Conservation (phyloP, 2,329 filamentous ascomycete species). For the Fusarium napiforme region DNA sequence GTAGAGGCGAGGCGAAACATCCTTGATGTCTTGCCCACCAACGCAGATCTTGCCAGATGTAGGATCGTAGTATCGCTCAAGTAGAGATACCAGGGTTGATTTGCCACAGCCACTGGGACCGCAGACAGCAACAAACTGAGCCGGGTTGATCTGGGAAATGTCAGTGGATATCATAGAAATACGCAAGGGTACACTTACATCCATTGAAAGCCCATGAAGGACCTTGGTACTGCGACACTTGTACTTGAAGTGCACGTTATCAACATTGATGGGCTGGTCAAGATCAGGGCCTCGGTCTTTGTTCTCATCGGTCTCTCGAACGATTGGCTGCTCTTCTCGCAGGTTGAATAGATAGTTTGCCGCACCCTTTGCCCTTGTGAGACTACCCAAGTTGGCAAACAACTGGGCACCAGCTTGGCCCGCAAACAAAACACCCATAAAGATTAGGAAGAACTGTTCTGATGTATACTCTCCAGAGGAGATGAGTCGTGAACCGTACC, state of each 20-base stretch:
- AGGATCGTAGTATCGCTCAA: conserved; percentile 58
- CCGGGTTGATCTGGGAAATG: neutral
- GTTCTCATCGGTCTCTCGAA: conserved; percentile 52
- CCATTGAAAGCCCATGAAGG: conserved; percentile 12
- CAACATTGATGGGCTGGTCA: conserved; percentile 17
- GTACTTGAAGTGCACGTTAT: conserved; percentile 23
- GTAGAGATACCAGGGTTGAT: conserved; percentile 65
- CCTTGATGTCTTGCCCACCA: conserved; percentile 44
- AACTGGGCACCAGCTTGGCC: conserved; percentile 47
- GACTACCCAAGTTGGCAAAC: conserved; percentile 54
- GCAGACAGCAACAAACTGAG: conserved; percentile 63
- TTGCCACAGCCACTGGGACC: conserved; percentile 69
- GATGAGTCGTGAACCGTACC: conserved; percentile 44
- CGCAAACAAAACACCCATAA: conserved; percentile 54
- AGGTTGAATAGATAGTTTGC: conserved; percentile 59
- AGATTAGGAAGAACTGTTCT: conserved; percentile 56
- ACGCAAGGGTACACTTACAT: neutral
- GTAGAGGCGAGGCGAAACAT: conserved; percentile 42
- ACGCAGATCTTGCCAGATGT: conserved; percentile 45
- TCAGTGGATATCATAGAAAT: conserved; percentile 42
- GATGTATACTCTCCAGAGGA: conserved; percentile 51
- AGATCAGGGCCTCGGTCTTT: conserved; percentile 38
- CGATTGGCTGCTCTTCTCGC: conserved; percentile 47
- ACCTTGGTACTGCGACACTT: conserved; percentile 12
- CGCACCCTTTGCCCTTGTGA: conserved; percentile 57